phyloP scores from a whole-genome alignment of 2,329 filamentous ascomycete species.

The Stagonosporopsis chrysanthemi region DNA sequence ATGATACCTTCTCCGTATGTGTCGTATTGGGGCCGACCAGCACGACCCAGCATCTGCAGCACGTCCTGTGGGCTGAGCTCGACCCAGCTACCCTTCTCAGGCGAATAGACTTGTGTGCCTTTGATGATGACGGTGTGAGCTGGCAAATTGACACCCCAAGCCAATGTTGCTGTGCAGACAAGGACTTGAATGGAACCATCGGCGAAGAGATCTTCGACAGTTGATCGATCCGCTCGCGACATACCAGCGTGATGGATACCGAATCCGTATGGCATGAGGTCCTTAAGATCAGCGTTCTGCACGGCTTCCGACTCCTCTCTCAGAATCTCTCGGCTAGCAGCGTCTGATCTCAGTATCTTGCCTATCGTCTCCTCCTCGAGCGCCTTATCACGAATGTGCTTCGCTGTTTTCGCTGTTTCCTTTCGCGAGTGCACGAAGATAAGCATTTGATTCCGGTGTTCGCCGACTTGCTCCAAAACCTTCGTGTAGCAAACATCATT shows the following conservation, averaged over 20 bases:
- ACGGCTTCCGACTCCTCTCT: slow-evolving; percentile 84
- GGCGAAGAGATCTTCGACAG: slow-evolving; percentile 93
- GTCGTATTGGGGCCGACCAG: slow-evolving; percentile 94
- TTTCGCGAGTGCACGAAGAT: slow-evolving; percentile 99
- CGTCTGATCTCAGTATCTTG: slow-evolving; percentile 91
- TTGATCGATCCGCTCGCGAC: slow-evolving; percentile 91
- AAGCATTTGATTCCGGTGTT: slow-evolving; percentile 94
- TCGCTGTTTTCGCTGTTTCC: slow-evolving; percentile 96
- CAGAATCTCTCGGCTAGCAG: slow-evolving; percentile 86
- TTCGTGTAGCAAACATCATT: slow-evolving; percentile 99
- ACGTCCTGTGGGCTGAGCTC: slow-evolving; percentile 97
- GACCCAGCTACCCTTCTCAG: slow-evolving; percentile 98
- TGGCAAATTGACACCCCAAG: slow-evolving; percentile 98
- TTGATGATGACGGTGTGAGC: slow-evolving; percentile 99
- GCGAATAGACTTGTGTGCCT: slow-evolving; percentile 96
- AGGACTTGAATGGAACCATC: slow-evolving; percentile 93
- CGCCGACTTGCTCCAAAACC: slow-evolving; percentile 93
- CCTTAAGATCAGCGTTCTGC: slow-evolving; percentile 87
- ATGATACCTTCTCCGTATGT: slow-evolving; percentile 99
- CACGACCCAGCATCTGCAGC: slow-evolving; percentile 97
- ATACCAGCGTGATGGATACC: slow-evolving; percentile 99
- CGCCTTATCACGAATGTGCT: slow-evolving; percentile 94
- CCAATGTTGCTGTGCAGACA: slow-evolving; percentile 96
- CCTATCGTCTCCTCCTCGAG: slow-evolving; percentile 97
- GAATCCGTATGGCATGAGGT: slow-evolving; percentile 93